Percentiles rank a stretch among this genome's conserved stretches.
Evolutionary conservation across 1,139 yeast genomes (phyloP).

Genomic region (Taphrina confusa): DNA sequence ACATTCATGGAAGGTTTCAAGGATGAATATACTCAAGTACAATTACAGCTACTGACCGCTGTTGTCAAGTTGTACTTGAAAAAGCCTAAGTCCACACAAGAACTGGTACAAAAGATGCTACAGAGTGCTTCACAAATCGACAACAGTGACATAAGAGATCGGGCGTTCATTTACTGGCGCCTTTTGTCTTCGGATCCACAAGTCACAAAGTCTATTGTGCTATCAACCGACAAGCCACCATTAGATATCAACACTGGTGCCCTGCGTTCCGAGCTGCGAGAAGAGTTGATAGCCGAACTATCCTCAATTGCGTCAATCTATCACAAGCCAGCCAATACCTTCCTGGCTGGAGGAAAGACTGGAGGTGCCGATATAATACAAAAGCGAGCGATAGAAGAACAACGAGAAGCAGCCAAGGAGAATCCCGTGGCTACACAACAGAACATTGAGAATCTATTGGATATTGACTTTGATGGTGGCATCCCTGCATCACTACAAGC

Average conservation of each 20-base stretch:
- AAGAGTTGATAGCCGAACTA: constrained; percentile 69
- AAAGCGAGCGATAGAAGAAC: constrained; percentile 68
- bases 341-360: constrained; percentile 55
- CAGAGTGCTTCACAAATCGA: constrained; percentile 79
- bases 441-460: constrained; percentile 80
- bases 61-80: constrained; percentile 71
- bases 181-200: constrained; percentile 65
- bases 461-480: constrained; percentile 62
- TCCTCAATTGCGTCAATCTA: constrained; percentile 87
- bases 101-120: constrained; percentile 66
- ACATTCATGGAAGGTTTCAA: constrained; percentile 62
- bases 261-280: constrained; percentile 68
- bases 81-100: constrained; percentile 51
- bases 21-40: constrained; percentile 74
- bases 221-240: constrained; percentile 63
- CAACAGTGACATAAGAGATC: constrained; percentile 89
- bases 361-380: constrained; percentile 51
- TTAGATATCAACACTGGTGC: constrained; percentile 64
- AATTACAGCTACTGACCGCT: constrained; percentile 72
- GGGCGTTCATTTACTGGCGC: constrained; percentile 95
- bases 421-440: constrained; percentile 59
- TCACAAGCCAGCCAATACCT: constrained; percentile 76
- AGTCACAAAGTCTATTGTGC: constrained; percentile 55
- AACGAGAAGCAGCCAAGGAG: constrained; percentile 71
- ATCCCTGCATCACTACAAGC: constrained; percentile 26